These are phyloP conservation scores for Naganishia liquefaciens DNA, from an alignment of 1,284 basidiomycete genomes.

Conservation along the genomic window DNA sequence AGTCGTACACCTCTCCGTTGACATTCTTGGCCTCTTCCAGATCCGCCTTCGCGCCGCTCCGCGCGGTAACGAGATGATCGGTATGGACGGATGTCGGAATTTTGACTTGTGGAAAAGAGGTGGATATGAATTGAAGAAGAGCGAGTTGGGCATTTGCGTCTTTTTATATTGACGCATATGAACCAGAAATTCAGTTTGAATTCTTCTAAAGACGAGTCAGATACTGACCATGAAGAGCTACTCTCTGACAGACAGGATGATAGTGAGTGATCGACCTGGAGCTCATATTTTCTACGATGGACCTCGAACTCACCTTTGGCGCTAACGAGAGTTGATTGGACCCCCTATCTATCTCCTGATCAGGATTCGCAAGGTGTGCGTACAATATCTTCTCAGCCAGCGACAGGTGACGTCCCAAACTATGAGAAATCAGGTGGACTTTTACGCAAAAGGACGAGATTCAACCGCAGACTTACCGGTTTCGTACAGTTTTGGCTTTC, in stretches of 20 bases:
- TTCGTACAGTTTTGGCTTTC: conserved; percentile 1
- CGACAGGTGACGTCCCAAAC: conserved; percentile 59
- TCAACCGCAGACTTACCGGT: conserved; percentile 3
- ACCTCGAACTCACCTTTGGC: conserved; percentile 10
- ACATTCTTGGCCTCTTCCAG: conserved; percentile 65
- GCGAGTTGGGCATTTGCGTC: conserved; percentile 88
- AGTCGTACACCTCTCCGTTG: conserved; percentile 93
- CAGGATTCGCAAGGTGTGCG: conserved; percentile 82
- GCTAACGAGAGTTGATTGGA: conserved; percentile 48
- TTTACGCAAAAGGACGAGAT: neutral
- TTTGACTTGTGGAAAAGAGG: conserved; percentile 74
- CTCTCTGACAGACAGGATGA: conserved; percentile 7
- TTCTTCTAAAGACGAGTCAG: too few species aligned
- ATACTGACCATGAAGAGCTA: conserved; percentile 24
- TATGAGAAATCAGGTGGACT: neutral
- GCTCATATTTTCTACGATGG: too few species aligned
- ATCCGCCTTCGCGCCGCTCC: conserved; percentile 12
- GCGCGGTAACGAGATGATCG: conserved; percentile 85
- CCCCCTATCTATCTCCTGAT: conserved; percentile 65
- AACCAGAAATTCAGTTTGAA: neutral
- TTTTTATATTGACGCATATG: neutral
- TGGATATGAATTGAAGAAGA: conserved; percentile 94
- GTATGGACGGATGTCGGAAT: conserved; percentile 82
- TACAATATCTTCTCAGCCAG: conserved; percentile 98
- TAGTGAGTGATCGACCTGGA: neutral